Evolutionary conservation across 208 protist species (phyloP).

Genomic region (Trypanosoma theileri): DNA sequence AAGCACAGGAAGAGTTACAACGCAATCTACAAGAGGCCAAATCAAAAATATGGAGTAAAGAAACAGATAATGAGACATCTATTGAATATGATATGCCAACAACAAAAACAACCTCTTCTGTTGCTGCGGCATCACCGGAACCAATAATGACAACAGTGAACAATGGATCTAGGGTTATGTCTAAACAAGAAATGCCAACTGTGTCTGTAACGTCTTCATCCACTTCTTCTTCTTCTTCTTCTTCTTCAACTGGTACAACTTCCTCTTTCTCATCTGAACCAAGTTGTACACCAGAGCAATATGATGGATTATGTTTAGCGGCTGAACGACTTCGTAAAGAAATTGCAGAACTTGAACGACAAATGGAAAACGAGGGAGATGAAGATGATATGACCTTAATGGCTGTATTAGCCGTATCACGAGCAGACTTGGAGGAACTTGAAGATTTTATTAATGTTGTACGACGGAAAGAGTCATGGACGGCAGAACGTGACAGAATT

Average conservation of each 20-base stretch:
- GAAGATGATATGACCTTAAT: slow-evolving; percentile 93
- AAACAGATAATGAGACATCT: neutral
- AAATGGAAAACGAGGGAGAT: slow-evolving; percentile 84
- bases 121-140: too few relatives aligned
- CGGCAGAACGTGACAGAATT: slow-evolving; percentile 54
- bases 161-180: neutral
- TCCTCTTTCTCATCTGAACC: slow-evolving; percentile 5
- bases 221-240: neutral
- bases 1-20: slow-evolving; percentile 64
- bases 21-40: slow-evolving; percentile 60
- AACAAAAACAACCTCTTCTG: too few relatives aligned
- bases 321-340: slow-evolving; percentile 78
- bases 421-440: slow-evolving; percentile 85
- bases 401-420: slow-evolving; percentile 85
- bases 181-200: neutral
- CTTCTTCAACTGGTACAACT: neutral
- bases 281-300: slow-evolving; percentile 85
- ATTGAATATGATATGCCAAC: neutral
- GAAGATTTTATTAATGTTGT: slow-evolving; percentile 84
- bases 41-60: slow-evolving; percentile 29
- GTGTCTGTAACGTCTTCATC: neutral
- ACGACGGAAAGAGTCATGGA: slow-evolving; percentile 68
- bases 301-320: slow-evolving; percentile 84
- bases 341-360: slow-evolving; percentile 74
- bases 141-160: neutral